Base-by-base conservation (phyloP, 352 stramenopile species). In the Phytophthora nicotianae region DNA sequence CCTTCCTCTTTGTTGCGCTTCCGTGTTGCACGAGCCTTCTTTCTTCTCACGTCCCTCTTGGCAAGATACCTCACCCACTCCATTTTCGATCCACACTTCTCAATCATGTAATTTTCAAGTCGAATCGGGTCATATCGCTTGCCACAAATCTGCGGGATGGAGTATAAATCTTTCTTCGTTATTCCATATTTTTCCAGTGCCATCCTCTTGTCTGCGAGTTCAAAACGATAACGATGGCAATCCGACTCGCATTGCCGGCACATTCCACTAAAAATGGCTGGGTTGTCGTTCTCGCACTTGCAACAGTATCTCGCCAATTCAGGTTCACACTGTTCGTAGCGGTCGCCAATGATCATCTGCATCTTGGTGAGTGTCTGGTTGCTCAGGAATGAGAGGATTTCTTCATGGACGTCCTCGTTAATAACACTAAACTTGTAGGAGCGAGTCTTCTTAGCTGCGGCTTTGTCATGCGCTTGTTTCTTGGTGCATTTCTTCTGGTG, bases 321-420 rank as follows among this genome's bases (percentile, higher is more conserved):
- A 2, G 41, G 43, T 17, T 72, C 54, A 45, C 68, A 73, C 1
- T 50, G 1, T 0, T 16, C 3, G 42, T 67, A 76, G 1, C 13
- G 37, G 19, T 70, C 58, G 5, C 68, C 63, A 26, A 59, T 74
- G 26, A 71, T 42, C 14, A 27, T 35, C 29, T 77, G 68, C 38
- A 76, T 46, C 53, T 76, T 76, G 17, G 55, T 70, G 26, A 70
- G 58, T 16, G 58, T 49, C 46, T 76, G 69, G 29, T 77, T 74
- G 26, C 55, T 32, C 20, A 77, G 42, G 35, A 69, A 77, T 8
- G 51, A 51, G 0, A 59, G 40, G n/a, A 59, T 37, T 9, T 52
- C 16, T 23, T 65, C 48, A 23, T 68, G 52, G 2, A 68, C 41
- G 1, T 9, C 14, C 17, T 67, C 60, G 32, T 62, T 62, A 2